Percentiles rank a stretch among this genome's conserved stretches.
phyloP scores from a whole-genome alignment of 441 rosid genomes.

The Metrosideros polymorpha region DNA sequence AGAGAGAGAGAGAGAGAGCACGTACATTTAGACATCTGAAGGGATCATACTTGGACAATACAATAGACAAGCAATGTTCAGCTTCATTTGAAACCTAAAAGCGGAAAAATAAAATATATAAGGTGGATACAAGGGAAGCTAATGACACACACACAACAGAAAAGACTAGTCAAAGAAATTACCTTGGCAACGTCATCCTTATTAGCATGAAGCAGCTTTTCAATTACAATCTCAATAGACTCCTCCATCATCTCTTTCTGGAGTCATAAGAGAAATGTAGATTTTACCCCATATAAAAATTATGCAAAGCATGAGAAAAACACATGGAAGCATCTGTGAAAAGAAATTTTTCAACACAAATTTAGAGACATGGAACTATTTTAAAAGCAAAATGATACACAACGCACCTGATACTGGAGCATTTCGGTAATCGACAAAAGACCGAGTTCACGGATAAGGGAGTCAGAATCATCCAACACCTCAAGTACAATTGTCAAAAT shows the following conservation, averaged over 20 bases:
- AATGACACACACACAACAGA: too few relatives aligned
- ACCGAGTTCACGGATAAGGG: not conserved
- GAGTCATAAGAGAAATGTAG: not conserved
- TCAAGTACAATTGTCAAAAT: not conserved
- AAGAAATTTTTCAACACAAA: not conserved
- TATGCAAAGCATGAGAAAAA: not conserved
- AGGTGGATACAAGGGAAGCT: conserved; percentile 10
- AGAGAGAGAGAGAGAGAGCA: conserved; percentile 7
- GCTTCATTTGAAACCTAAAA: conserved; percentile 76
- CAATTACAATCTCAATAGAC: not conserved
- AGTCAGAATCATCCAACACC: conserved; percentile 3
- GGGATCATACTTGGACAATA: conserved; percentile 80
- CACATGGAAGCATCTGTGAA: not conserved
- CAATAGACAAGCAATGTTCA: conserved; percentile 74
- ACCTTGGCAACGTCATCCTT: conserved; percentile 41
- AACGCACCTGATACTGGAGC: not conserved
- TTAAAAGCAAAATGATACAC: not conserved
- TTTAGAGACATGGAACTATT: not conserved
- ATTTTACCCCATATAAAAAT: not conserved
- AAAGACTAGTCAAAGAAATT: conserved; percentile 8
- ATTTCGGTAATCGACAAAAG: not conserved
- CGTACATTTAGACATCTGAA: conserved; percentile 94
- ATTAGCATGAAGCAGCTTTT: not conserved
- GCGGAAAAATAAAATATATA: not conserved
- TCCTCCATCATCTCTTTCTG: not conserved